Base-by-base conservation (phyloP, 169 alveolate genomes). In the Plasmodium coatneyi region DNA sequence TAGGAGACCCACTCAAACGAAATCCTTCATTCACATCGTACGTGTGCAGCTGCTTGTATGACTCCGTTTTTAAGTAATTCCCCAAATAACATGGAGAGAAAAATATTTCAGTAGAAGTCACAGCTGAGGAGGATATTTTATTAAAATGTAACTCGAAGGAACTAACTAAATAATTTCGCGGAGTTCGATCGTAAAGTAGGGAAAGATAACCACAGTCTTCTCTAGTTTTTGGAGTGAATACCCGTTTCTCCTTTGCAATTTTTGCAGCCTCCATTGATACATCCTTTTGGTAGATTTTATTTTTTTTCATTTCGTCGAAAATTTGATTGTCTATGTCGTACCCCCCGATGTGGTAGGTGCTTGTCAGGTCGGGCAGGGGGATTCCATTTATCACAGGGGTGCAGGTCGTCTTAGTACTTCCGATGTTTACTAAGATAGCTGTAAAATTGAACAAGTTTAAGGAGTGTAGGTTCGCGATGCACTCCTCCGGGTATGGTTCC, bases 281-380 rank as follows among this genome's bases (percentile, higher is more conserved):
- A 12, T 89, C 90, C 32, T 79, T 79, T 49, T 89, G 94, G 49
- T 79, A 25, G 9, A 0, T 78, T 89, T 89, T 82, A 4, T 52
- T 79, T 46, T 49, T 79, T 89, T 89, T 78, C 94, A 89, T 89
- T 79, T 89, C 94, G 22, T 89, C 94, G 70, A 14, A 89, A 25
- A 89, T 89, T 46, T 89, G 94, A 56, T 89, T 89, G 46, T 89
- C 94, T 89, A 89, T 89, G 82, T 89, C 94, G 49, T 89, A 89
- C 71, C 94, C 94, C 28, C 94, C 94, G 46, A 89, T 79, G 60
- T 60, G 71, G 52, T 89, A 89, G n/a, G 80, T 79, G 19, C 49
- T 28, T 14, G 80, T 89, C 32, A 89, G 82, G 43, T 89, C 94
- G 28, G 89, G 94, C 82, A 89, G 36, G 0, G 94, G 94, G 22